Percentiles rank a stretch among this genome's conserved stretches.
phyloP scores from a whole-genome alignment of 192 early-diverging fungal species.

The Coemansia javaensis region DNA sequence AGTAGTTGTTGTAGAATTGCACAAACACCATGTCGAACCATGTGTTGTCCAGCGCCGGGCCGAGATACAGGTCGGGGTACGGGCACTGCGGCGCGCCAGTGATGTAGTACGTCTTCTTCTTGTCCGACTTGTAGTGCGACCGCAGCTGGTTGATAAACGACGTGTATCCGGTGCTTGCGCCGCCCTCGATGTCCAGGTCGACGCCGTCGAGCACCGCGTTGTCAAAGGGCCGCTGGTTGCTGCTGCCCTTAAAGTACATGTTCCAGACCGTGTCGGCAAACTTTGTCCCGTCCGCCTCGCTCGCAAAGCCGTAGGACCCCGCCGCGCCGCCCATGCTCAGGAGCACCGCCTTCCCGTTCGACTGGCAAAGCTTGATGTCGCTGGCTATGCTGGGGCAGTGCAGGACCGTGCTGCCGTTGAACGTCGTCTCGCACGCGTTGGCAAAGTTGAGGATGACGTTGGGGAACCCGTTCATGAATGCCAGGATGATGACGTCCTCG shows the following conservation, averaged over 20 bases:
- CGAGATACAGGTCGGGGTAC: conserved; percentile 54
- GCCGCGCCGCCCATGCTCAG: conserved; percentile 64
- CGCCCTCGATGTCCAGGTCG: conserved; percentile 59
- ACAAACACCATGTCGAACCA: conserved; percentile 64
- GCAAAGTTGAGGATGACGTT: conserved; percentile 58
- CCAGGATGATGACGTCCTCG: conserved; percentile 57
- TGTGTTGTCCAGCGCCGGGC: conserved; percentile 51
- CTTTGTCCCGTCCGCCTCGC: conserved; percentile 28
- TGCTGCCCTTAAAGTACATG: conserved; percentile 57
- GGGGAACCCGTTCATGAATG: conserved; percentile 59
- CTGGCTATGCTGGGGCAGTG: conserved; percentile 54
- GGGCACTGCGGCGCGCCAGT: conserved; percentile 62
- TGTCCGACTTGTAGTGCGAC: conserved; percentile 42
- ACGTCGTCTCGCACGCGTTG: conserved; percentile 54
- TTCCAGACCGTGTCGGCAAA: conserved; percentile 61
- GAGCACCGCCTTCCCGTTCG: conserved; percentile 57
- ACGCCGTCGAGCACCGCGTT: conserved; percentile 59
- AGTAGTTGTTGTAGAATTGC: conserved; percentile 72
- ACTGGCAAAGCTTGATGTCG: conserved; percentile 68
- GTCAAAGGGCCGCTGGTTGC: conserved; percentile 54
- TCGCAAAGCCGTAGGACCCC: conserved; percentile 54
- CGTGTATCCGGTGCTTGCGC: conserved; percentile 37
- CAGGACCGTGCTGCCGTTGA: conserved; percentile 52
- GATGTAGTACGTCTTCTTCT: conserved; percentile 54
- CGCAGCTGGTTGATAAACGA: conserved; percentile 52